A percentile compares a stretch with the other conserved stretches of the same genome.
Conservation (phyloP, 352 stramenopile species). For the Pythium grandisporangium region DNA sequence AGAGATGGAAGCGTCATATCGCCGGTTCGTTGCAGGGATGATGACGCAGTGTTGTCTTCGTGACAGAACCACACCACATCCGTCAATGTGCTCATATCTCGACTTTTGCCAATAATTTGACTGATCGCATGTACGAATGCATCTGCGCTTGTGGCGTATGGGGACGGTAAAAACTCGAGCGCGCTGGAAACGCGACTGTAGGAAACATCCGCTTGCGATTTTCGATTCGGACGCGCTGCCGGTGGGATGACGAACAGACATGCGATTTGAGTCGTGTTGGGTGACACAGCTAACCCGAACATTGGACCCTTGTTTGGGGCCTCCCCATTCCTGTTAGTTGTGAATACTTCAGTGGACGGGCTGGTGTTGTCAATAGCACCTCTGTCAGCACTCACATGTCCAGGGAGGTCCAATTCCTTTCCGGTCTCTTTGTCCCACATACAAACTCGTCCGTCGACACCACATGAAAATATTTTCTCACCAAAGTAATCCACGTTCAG, state of each 20-base stretch:
- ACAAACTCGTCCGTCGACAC: slow-evolving; percentile 54
- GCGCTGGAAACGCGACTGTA: slow-evolving; percentile 69
- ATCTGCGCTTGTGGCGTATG: slow-evolving; percentile 25
- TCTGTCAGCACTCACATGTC: slow-evolving; percentile 12
- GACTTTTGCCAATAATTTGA: slow-evolving; percentile 37
- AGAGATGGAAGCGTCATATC: slow-evolving; percentile 42
- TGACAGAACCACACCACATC: slow-evolving; percentile 78
- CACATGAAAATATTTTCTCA: slow-evolving; percentile 46
- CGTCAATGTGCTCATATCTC: slow-evolving; percentile 50
- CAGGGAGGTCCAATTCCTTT: slow-evolving; percentile 13
- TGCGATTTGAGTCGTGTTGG: slow-evolving; percentile 57
- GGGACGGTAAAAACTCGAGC: slow-evolving; percentile 63
- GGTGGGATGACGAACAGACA: slow-evolving; percentile 66
- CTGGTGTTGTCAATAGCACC: slow-evolving; percentile 4
- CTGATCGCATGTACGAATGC: slow-evolving; percentile 43
- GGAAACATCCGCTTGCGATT: slow-evolving; percentile 77
- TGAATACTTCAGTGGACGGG: slow-evolving; percentile 1
- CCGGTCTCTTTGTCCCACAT: slow-evolving; percentile 44
- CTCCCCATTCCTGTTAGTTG: no score
- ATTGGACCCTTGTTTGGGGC: slow-evolving; percentile 26
- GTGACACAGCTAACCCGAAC: slow-evolving; percentile 61
- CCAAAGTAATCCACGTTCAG: slow-evolving; percentile 56
- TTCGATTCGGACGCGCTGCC: slow-evolving; percentile 68
- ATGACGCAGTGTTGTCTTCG: slow-evolving; percentile 49
- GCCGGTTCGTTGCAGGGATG: slow-evolving; percentile 35